phyloP scores from a whole-genome alignment of 495 filamentous ascomycete species.

The Ramalina peruviana region DNA sequence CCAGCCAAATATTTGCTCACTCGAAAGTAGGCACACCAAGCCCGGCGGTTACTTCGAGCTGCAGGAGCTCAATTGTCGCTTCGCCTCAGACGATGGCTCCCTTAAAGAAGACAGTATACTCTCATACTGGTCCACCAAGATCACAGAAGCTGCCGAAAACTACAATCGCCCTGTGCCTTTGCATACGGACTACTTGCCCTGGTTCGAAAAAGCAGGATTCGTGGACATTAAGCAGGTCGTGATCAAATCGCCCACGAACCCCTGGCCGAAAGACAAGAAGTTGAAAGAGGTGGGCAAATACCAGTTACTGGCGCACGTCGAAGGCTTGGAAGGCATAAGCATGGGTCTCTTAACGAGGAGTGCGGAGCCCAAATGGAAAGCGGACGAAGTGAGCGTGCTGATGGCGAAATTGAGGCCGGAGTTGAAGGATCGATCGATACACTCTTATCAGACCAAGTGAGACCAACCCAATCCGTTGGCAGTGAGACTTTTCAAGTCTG shows the following conservation, averaged over 20 bases:
- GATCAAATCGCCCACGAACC: conserved; percentile 43
- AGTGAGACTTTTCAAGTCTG: neutral
- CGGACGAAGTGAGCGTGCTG: conserved; percentile 18
- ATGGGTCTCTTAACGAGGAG: conserved; percentile 20
- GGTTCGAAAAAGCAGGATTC: conserved; percentile 48
- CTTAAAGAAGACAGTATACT: conserved; percentile 35
- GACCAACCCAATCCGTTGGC: neutral
- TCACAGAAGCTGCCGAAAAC: conserved; percentile 31
- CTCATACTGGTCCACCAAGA: conserved; percentile 37
- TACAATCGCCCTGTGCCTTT: conserved; percentile 37
- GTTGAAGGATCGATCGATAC: conserved; percentile 17
- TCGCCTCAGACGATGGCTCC: conserved; percentile 46
- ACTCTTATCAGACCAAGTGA: conserved; percentile 17
- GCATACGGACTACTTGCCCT: conserved; percentile 38
- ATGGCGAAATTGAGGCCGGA: conserved; percentile 20
- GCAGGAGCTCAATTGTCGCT: conserved; percentile 45
- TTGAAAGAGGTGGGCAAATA: conserved; percentile 25
- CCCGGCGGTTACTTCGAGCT: conserved; percentile 55
- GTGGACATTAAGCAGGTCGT: conserved; percentile 44
- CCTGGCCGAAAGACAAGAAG: conserved; percentile 40
- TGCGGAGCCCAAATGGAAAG: conserved; percentile 17
- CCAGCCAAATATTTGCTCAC: neutral
- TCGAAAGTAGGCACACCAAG: conserved; percentile 30
- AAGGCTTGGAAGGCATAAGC: conserved; percentile 24
- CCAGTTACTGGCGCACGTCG: conserved; percentile 20